Evolutionary conservation across 1,139 yeast genomes (phyloP).

Genomic region (Pichiaceae sp.): DNA sequence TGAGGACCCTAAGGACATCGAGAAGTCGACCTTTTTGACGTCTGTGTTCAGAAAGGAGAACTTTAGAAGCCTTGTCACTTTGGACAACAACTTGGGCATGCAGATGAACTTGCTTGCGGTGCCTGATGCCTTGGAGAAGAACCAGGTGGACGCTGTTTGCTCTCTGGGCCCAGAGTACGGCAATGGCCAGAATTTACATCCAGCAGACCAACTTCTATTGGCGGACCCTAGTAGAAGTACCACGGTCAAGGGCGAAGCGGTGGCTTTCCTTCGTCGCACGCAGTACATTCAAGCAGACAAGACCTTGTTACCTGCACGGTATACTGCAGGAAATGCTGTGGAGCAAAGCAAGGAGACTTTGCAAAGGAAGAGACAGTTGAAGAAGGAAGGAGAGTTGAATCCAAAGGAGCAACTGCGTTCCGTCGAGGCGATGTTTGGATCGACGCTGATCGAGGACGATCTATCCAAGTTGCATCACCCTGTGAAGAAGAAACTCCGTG

Average conservation of each 20-base stretch:
- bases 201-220: conserved; percentile 66
- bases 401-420: conserved; percentile 56
- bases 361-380: conserved; percentile 11
- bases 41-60: conserved; percentile 73
- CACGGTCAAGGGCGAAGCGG: conserved; percentile 40
- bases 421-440: conserved; percentile 74
- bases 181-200: conserved; percentile 38
- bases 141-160: conserved; percentile 41
- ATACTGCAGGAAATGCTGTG: conserved; percentile 4
- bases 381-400: conserved; percentile 34
- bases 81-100: conserved; percentile 75
- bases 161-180: conserved; percentile 21
- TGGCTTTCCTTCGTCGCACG: conserved; percentile 85
- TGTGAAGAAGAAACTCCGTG: conserved; percentile 59
- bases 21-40: conserved; percentile 58
- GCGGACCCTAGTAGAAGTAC: conserved; percentile 56
- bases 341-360: conserved; percentile 2
- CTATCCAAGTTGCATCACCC: conserved; percentile 58
- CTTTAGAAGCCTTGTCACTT: conserved; percentile 54
- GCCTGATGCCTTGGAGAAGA: conserved; percentile 61
- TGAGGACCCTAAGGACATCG: conserved; percentile 27
- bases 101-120: conserved; percentile 63
- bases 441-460: conserved; percentile 37
- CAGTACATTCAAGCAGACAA: conserved; percentile 62
- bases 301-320: conserved; percentile 4